Base-by-base conservation (phyloP, 2,329 filamentous ascomycete species). In the Ophiocordyceps camponoti-leonardi region DNA sequence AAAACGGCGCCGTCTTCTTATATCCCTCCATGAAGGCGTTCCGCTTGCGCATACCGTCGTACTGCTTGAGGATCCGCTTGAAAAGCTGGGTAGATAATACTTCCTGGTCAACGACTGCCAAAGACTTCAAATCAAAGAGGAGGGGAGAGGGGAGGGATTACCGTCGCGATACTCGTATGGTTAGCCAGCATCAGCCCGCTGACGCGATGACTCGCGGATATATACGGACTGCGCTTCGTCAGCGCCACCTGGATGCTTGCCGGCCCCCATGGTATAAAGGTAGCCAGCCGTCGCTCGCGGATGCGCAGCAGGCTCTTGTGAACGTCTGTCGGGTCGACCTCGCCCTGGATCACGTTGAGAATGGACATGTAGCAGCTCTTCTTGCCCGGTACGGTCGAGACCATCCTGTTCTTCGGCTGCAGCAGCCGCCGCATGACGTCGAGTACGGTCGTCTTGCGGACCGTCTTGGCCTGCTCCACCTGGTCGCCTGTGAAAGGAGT, bases 341-440 rank as follows among this genome's bases (percentile, higher is more conserved):
- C 92, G 57, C 92, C 92, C 69, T 96, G 92, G 56, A 98, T 98
- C 56, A 98, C 94, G 64, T 98, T 96, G 50, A 98, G 72, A 54
- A 98, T 96, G 43, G 87, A 94, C 58, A 98, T 96, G 68, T 98
- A 98, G 69, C 92, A 98, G 67, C 87, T 95, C 68, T 86, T 93
- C 69, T 96, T 96, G 56, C 83, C 85, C 1, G 90, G 88, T 47
- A 87, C 83, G 20, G 92, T 94, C 22, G 88, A 94, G 42, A 98
- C 92, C 92, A 98, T 98, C 60, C 93, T 81, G 65, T 98, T 98
- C 72, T 98, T 98, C 37, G 92, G 92, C 65, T 98, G 93, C 48
- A 98, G 70, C 22, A 98, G 70, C 48, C 92, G 77, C 47, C 92
- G 79, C 92, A 98, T 98, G 50, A 98, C 93, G 61, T 98, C 92